Evolutionary conservation across 805 yeast genomes (phyloP).

Genomic region (Metschnikowia noctiluminum): DNA sequence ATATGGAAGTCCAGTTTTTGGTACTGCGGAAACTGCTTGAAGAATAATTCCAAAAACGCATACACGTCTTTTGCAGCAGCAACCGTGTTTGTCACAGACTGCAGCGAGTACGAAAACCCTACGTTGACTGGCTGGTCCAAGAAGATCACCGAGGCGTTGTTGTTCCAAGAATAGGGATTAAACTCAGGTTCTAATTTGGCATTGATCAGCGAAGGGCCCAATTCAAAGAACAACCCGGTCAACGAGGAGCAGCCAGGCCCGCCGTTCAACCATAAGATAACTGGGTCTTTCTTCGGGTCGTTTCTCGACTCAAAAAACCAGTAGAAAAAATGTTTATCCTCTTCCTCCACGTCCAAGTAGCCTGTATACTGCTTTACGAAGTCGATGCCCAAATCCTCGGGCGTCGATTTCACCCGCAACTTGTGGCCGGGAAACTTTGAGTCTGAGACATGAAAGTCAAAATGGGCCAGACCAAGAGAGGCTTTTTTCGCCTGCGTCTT

Average conservation of each 20-base stretch:
- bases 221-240: slow-evolving; percentile 85
- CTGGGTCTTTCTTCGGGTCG: slow-evolving; percentile 76
- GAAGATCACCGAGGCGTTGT: slow-evolving; percentile 84
- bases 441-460: slow-evolving; percentile 40
- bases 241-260: slow-evolving; percentile 96
- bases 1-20: slow-evolving; percentile 62
- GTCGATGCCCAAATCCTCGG: slow-evolving; percentile 63
- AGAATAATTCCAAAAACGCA: slow-evolving; percentile 79
- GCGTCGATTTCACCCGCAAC: slow-evolving; percentile 20
- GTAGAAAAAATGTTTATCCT: slow-evolving; percentile 87
- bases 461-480: slow-evolving; percentile 14
- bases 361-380: slow-evolving; percentile 81
- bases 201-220: slow-evolving; percentile 82
- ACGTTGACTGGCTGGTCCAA: slow-evolving; percentile 93
- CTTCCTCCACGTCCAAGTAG: slow-evolving; percentile 74
- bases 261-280: slow-evolving; percentile 89
- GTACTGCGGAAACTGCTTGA: slow-evolving; percentile 76
- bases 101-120: slow-evolving; percentile 80
- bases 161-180: slow-evolving; percentile 90
- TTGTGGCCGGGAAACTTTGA: slow-evolving; percentile 36
- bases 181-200: slow-evolving; percentile 60
- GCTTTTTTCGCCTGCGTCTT: slow-evolving; percentile 46
- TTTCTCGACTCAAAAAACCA: slow-evolving; percentile 85
- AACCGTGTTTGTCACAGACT: slow-evolving; percentile 61
- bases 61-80: slow-evolving; percentile 88